Base-by-base conservation (phyloP, 345 rosid genomes). In the Trapa bicornis region DNA sequence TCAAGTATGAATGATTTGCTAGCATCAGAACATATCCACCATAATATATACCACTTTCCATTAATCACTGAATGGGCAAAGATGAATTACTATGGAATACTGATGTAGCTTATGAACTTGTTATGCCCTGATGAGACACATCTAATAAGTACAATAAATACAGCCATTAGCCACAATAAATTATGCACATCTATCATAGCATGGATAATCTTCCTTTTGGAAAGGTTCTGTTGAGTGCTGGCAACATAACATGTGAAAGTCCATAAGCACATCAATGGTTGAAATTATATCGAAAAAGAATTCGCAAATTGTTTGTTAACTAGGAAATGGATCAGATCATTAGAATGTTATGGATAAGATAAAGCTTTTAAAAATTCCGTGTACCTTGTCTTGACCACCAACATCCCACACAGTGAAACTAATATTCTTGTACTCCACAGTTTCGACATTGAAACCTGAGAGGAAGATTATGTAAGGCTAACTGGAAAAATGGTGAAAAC, bases 331-430 rank as follows among this genome's bases (percentile, higher is more conserved):
- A 13, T 6, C 54, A n/a, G 47, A 45, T 22, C 29, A 22, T 50
- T 50, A 50, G 17, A 13, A 16, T 14, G 54, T 50, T 16, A 5
- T 3, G 7, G 41, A n/a, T 7, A 65, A 29, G 7, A n/a, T 33
- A 35, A 4, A 6, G 8, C 10, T 16, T 10, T 35, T n/a, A 10
- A 65, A 3, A 65, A 65, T 65, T 50, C 13, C 67, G 22, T 60
- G 53, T 74, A 85, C 87, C 87, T 86, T 86, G 79, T 86, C 91
- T 66, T 86, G 91, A 80, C 88, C 91, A 14, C 88, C 91, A 16
- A 86, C 88, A 82, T 86, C 91, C 91, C 91, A 86, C 58, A 86
- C 91, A 6, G 91, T 86, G 69, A 82, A 86, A 76, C 88, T 86
- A 48, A 86, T 86, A 84, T 86, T 86, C 85, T 86, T 86, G 72